Conservation (phyloP, 23 red algal genomes). For the Gracilariopsis chorda region DNA sequence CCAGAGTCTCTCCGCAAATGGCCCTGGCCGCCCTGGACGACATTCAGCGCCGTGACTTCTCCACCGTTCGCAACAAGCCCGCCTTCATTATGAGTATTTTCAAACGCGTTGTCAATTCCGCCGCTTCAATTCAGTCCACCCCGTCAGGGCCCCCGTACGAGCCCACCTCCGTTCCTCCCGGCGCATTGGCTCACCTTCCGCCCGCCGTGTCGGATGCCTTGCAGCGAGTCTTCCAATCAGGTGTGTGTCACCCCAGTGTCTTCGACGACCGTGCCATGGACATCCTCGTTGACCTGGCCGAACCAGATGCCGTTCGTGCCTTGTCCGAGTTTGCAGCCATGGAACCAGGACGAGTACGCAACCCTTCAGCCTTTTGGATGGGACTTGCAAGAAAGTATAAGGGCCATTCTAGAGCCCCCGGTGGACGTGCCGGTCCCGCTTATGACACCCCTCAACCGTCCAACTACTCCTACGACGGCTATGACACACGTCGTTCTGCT, state of each 20-base stretch:
- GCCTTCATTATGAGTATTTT: slow-evolving; percentile 86
- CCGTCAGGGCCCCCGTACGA: neutral
- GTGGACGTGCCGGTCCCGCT: slow-evolving; percentile 17
- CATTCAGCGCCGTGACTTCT: slow-evolving; percentile 76
- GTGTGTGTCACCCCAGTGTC: slow-evolving; percentile 85
- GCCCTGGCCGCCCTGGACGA: slow-evolving; percentile 72
- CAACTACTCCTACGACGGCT: slow-evolving; percentile 43
- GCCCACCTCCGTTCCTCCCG: slow-evolving; percentile 67
- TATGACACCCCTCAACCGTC: neutral
- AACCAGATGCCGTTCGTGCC: slow-evolving; percentile 73
- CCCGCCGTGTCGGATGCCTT: slow-evolving; percentile 65
- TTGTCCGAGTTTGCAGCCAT: slow-evolving; percentile 91
- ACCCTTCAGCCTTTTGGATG: slow-evolving; percentile 94
- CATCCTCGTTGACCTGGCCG: slow-evolving; percentile 73
- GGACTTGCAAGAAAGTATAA: slow-evolving; percentile 80
- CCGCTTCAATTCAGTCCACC: neutral
- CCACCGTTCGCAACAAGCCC: slow-evolving; percentile 76
- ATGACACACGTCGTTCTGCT: slow-evolving; percentile 8
- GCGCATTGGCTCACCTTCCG: slow-evolving; percentile 79
- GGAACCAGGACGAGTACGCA: slow-evolving; percentile 75
- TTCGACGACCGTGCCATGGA: slow-evolving; percentile 95
- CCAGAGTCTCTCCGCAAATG: slow-evolving; percentile 38
- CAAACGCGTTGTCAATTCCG: slow-evolving; percentile 55
- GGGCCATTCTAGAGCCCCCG: slow-evolving; percentile 34
- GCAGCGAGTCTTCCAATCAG: slow-evolving; percentile 76